Evolutionary conservation across 2,329 filamentous ascomycete species (phyloP).

Genomic region (Elsinoe fawcettii): DNA sequence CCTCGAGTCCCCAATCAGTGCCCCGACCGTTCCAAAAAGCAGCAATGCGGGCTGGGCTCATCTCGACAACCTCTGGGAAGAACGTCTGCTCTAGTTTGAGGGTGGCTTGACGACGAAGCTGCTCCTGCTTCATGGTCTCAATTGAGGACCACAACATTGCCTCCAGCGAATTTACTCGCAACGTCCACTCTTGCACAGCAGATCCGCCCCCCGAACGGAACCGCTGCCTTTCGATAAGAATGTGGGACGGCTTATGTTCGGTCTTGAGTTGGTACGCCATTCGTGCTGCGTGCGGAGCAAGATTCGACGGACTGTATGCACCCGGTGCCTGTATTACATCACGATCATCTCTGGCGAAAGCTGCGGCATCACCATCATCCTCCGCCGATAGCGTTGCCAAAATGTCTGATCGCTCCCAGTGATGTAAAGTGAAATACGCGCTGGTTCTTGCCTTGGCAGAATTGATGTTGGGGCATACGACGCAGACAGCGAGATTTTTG

Average conservation of each 20-base stretch:
- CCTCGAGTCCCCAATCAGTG: slow-evolving; percentile 16
- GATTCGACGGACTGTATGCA: slow-evolving; percentile 34
- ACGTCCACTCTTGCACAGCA: slow-evolving; percentile 71
- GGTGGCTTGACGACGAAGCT: slow-evolving; percentile 15
- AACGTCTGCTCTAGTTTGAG: background rate
- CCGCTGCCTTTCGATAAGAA: slow-evolving; percentile 62
- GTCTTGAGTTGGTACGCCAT: slow-evolving; percentile 50
- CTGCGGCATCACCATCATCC: background rate
- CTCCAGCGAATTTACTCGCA: slow-evolving; percentile 74
- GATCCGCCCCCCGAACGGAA: slow-evolving; percentile 57
- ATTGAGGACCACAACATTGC: slow-evolving; percentile 70
- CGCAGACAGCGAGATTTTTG: slow-evolving; percentile 68
- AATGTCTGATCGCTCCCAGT: slow-evolving; percentile 32
- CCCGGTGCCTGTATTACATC: background rate
- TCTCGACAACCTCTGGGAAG: slow-evolving; percentile 2
- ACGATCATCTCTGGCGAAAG: slow-evolving; percentile 36
- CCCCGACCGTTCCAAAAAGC: slow-evolving; percentile 45
- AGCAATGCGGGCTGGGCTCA: slow-evolving; percentile 49
- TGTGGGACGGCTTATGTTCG: slow-evolving; percentile 43
- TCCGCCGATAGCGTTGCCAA: background rate
- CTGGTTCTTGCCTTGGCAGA: slow-evolving; percentile 6
- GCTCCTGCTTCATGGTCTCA: slow-evolving; percentile 45
- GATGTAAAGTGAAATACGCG: slow-evolving; percentile 24
- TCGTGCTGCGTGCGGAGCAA: slow-evolving; percentile 38
- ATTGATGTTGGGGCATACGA: slow-evolving; percentile 30